Base-by-base conservation (phyloP, 1,139 yeast species). In the Pichia kudriavzevii region DNA sequence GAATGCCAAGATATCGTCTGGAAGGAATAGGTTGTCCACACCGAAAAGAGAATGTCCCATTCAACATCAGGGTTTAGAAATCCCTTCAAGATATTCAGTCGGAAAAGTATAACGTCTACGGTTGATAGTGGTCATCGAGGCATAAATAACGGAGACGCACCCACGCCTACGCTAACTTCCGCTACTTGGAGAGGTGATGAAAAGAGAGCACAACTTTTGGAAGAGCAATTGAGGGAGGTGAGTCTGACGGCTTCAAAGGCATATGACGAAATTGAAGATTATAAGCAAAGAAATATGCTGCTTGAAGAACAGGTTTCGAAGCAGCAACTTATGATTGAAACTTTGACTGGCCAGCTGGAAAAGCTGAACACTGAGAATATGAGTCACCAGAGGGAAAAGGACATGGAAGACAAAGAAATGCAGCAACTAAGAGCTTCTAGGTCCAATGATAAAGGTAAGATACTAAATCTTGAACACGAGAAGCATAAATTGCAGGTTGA, bases 161-260 rank as follows among this genome's bases (percentile, higher is more conserved):
- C n/a, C 6, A 45, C 52, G 2, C 49, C 50, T 12, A 33, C 47
- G 5, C 27, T 41, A 2, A 30, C 42, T 42, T 49, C 40, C 21
- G 45, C 32, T 7, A 40, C 49, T 2, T 11, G 43, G 3, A 34
- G 26, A 5, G 52, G 52, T 51, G 70, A 49, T 64, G 58, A 40
- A 46, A 56, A 44, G 39, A 33, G 50, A 44, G 22, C 47, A 2
- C 39, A 30, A 7, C 18, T 47, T 2, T 31, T 48, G n/a, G 46
- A 47, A 22, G 27, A 22, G 3, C 53, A 48, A 32, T 10, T 49
- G 4, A 36, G 31, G 15, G 47, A 44, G n/a, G 38, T 49, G 3
- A 45, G 47, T 32, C 17, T 31, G 15, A 43, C 49, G 7, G 51
- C 51, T 8, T 40, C 51, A 2, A 36, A 25, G 16, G 51, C 50